Evolutionary conservation across 345 rosid species (phyloP).

Genomic region (Euphorbia peplus): DNA sequence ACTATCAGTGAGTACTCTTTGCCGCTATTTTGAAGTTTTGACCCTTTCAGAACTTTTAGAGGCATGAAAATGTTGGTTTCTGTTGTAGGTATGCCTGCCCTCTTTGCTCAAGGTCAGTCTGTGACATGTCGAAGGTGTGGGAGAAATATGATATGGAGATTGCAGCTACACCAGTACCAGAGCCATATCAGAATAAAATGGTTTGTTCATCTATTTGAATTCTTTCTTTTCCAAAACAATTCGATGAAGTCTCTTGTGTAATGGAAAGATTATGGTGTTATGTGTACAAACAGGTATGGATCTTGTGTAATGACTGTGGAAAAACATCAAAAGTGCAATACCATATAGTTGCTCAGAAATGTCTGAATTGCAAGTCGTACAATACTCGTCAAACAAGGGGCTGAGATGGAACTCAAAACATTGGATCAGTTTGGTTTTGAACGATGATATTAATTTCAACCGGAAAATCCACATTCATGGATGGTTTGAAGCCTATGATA

Average conservation of each 20-base stretch:
- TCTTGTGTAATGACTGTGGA: constrained; percentile 86
- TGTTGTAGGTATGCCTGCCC: constrained; percentile 75
- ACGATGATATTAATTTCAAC: too few species aligned
- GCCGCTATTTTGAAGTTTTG: neutral
- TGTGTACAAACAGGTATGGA: constrained; percentile 51
- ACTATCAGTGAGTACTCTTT: constrained; percentile 54
- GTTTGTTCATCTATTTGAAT: constrained; percentile 22
- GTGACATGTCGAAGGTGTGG: constrained; percentile 93
- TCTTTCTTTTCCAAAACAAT: neutral
- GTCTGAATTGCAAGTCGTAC: constrained; percentile 74
- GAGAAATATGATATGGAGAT: constrained; percentile 80
- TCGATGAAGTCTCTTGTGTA: too few species aligned
- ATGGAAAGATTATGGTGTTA: neutral
- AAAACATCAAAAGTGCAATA: constrained; percentile 50
- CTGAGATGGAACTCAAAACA: constrained; percentile 12
- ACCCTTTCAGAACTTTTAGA: neutral
- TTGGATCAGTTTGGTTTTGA: too few species aligned
- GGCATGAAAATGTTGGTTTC: too few species aligned
- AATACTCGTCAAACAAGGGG: constrained; percentile 66
- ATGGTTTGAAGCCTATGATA: too few species aligned
- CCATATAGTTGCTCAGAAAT: constrained; percentile 82
- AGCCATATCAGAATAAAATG: constrained; percentile 54
- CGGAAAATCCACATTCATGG: neutral
- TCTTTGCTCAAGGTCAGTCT: constrained; percentile 79
- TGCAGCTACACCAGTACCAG: constrained; percentile 84